These are phyloP conservation scores for Dactylellina leptospora DNA, from an alignment of 2,329 filamentous ascomycete species.

Conservation along the genomic window DNA sequence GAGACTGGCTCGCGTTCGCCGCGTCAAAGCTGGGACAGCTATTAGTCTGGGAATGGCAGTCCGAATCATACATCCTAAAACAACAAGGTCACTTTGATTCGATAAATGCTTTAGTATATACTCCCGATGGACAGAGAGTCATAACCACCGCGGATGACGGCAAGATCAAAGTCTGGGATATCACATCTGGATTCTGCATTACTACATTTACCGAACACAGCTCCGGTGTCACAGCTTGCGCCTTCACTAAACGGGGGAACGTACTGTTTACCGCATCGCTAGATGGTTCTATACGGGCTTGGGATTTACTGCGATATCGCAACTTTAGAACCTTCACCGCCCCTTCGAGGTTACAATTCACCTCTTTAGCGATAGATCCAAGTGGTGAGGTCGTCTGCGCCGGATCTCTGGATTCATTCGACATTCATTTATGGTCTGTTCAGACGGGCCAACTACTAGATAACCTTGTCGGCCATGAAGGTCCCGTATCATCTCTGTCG, in stretches of 20 bases:
- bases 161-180: conserved; percentile 98
- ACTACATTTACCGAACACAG: conserved; percentile 98
- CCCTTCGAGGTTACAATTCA: conserved; percentile 88
- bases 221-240: conserved; percentile 89
- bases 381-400: conserved; percentile 96
- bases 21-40: conserved; percentile 94
- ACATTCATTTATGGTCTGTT: conserved; percentile 98
- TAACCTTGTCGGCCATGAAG: conserved; percentile 88
- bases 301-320: conserved; percentile 93
- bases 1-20: conserved; percentile 96
- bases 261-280: conserved; percentile 94
- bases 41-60: conserved; percentile 99
- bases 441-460: conserved; percentile 96
- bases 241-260: conserved; percentile 94
- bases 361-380: conserved; percentile 93
- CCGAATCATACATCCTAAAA: conserved; percentile 97
- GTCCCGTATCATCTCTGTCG: conserved; percentile 84
- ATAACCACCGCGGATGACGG: conserved; percentile 95
- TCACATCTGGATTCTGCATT: conserved; percentile 94
- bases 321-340: conserved; percentile 98
- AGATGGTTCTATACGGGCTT: conserved; percentile 91
- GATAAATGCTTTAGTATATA: conserved; percentile 92
- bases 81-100: conserved; percentile 97
- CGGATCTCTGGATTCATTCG: conserved; percentile 93
- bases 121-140: conserved; percentile 89